phyloP scores from a whole-genome alignment of 2,329 filamentous ascomycete genomes.

The Penicillium sp. region DNA sequence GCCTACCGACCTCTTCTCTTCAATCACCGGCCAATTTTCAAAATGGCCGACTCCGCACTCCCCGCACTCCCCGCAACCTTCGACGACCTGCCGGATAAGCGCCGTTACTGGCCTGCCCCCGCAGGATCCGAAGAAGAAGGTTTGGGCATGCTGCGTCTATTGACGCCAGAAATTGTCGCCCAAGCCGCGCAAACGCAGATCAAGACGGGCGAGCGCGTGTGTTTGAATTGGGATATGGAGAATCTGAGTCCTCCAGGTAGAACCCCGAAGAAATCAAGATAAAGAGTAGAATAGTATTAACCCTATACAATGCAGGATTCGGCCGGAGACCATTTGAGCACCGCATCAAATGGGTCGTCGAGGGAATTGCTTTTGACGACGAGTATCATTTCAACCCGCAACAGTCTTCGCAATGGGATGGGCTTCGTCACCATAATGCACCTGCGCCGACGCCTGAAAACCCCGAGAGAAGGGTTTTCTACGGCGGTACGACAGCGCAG shows the following conservation, averaged over 20 bases:
- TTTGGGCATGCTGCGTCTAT: constrained; percentile 48
- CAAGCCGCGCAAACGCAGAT: constrained; percentile 49
- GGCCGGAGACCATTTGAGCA: constrained; percentile 49
- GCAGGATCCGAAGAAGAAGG: constrained; percentile 49
- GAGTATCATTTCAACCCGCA: constrained; percentile 51
- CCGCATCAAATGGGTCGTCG: constrained; percentile 45
- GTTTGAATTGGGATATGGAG: constrained; percentile 53
- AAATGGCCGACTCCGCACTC: constrained; percentile 20
- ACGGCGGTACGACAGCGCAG: constrained; percentile 34
- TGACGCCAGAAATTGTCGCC: constrained; percentile 51
- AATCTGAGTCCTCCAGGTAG: constrained; percentile 47
- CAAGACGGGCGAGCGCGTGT: constrained; percentile 48
- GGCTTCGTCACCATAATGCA: constrained; percentile 47
- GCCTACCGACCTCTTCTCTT: too few relatives aligned
- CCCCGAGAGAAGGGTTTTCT: constrained; percentile 28
- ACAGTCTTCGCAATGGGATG: constrained; percentile 52
- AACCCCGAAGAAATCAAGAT: too few relatives aligned
- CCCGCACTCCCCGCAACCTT: constrained; percentile 31
- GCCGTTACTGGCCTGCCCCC: constrained; percentile 45
- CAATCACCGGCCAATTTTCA: constrained; percentile 1
- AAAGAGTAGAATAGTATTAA: too few relatives aligned
- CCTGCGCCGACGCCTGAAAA: constrained; percentile 35
- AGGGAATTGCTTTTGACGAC: constrained; percentile 46
- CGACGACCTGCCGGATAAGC: constrained; percentile 45
- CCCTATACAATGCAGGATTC: constrained; percentile 48